Percentiles rank a stretch among this genome's conserved stretches.
phyloP scores from a whole-genome alignment of 2,329 filamentous ascomycete species.

The Chaetomiaceae sp. region DNA sequence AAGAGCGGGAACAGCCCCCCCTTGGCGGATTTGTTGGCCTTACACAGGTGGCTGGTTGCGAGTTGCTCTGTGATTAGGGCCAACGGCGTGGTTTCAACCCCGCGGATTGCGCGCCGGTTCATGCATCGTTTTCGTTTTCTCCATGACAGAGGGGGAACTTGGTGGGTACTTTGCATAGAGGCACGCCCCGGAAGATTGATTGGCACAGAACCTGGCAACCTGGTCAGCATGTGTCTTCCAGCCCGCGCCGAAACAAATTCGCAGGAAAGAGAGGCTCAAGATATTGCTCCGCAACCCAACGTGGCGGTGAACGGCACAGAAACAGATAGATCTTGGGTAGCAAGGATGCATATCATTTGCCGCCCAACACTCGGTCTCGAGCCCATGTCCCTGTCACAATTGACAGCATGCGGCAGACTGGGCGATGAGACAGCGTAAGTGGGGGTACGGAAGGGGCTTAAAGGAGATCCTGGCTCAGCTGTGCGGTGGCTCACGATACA shows the following conservation, averaged over 20 bases:
- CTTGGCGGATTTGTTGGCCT: too few species aligned
- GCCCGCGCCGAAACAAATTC: slow-evolving; percentile 15
- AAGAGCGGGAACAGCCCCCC: too few species aligned
- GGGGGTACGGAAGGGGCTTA: too few species aligned
- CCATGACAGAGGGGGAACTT: neutral
- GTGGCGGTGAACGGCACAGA: slow-evolving; percentile 30
- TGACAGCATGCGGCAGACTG: slow-evolving; percentile 11
- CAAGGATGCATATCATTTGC: slow-evolving; percentile 28
- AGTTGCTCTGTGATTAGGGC: too few species aligned
- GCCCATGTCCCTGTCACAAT: slow-evolving; percentile 24
- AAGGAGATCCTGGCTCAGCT: slow-evolving; percentile 10
- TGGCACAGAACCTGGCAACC: slow-evolving; percentile 14
- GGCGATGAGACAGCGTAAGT: slow-evolving; percentile 12
- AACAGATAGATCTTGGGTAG: slow-evolving; percentile 27
- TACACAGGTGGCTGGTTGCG: too few species aligned
- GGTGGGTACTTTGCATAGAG: slow-evolving; percentile 9
- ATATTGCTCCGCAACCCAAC: slow-evolving; percentile 25
- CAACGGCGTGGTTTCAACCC: too few species aligned
- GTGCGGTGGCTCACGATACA: too few species aligned
- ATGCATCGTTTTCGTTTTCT: neutral
- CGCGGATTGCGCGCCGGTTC: too few species aligned
- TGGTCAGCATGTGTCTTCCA: slow-evolving; percentile 18
- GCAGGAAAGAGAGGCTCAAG: slow-evolving; percentile 15
- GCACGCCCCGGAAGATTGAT: slow-evolving; percentile 15
- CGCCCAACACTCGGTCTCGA: slow-evolving; percentile 20